Evolutionary conservation across 495 filamentous ascomycete genomes (phyloP), one percentile per base, ranked within the genome.

Genomic region (Xanthoparmelia taractica): DNA sequence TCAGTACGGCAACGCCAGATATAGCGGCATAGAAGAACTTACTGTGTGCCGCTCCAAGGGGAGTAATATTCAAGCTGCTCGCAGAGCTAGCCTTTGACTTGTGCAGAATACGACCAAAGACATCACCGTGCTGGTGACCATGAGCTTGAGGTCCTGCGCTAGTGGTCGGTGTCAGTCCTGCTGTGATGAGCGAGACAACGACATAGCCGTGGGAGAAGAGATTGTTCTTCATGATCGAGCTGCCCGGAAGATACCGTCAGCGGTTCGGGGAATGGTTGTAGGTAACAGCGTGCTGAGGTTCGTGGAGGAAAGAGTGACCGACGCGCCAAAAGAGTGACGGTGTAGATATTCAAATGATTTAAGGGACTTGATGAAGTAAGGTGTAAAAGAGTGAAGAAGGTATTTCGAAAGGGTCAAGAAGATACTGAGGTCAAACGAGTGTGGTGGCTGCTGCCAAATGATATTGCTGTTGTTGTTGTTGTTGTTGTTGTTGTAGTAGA

Each of bases 91-190:
- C 60, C 57, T 23, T 47, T 61, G 55, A 40, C 43, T 45, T 40
- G 52, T 63, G 58, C 23, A 65, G 29, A 33, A 67, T 43, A 57
- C 54, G 67, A 27, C 59, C 56, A 33, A 58, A 23, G 29, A 61
- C 60, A n/a, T 70, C 64, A 17, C 61, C 57, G 45, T 68, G 66
- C 31, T 70, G 67, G 45, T 73, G 73, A 45, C 63, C 62, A 50
- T 73, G 68, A 37, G 68, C 58, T 58, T 66, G 58, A 33, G 57
- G 63, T 50, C 64, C 58, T 7, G 64, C 69, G 50, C 52, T n/a
- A 18, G 34, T 57, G 37, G 50, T 55, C 25, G 40, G 57, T 15
- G 50, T 8, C 20, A 63, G 29, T 48, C 17, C 57, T 38, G 45
- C 10, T 0, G 58, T 50, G 48, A 63, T 34, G 60, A 63, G 7